phyloP scores from a whole-genome alignment of 192 early-diverging fungal genomes.

The Backusella tarrabulga region DNA sequence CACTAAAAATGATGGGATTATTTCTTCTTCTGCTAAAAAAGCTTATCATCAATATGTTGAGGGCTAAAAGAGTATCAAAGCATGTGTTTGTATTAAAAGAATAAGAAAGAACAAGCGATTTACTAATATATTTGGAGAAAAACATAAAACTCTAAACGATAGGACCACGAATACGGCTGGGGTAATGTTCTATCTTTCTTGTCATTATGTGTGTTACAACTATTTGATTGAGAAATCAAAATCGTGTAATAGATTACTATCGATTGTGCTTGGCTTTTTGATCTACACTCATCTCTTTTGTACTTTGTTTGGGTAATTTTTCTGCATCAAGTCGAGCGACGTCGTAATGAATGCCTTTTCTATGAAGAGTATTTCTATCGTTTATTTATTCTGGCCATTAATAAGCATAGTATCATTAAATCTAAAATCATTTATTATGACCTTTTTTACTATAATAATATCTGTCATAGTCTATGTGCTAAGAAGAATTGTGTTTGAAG shows the following conservation, averaged over 20 bases:
- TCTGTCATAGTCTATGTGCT: neutral
- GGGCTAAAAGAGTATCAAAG: neutral
- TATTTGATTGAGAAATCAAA: conserved; percentile 7
- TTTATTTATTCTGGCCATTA: neutral
- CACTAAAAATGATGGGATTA: neutral
- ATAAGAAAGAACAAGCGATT: neutral
- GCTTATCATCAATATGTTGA: neutral
- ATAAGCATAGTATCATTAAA: neutral
- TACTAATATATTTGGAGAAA: neutral
- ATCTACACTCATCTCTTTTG: neutral
- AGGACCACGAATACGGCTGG: neutral
- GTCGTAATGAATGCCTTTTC: neutral
- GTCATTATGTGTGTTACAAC: neutral
- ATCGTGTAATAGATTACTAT: conserved; percentile 3
- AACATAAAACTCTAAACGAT: neutral
- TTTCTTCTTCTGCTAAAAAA: neutral
- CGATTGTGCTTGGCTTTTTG: neutral
- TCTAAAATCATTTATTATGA: neutral
- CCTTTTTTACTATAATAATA: neutral
- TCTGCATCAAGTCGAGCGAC: neutral
- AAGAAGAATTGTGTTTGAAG: neutral
- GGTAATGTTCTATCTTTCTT: neutral
- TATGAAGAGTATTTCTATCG: neutral
- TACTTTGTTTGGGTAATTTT: neutral
- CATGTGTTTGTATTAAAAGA: neutral